phyloP scores from a whole-genome alignment of 2,329 filamentous ascomycete genomes.

The Teratosphaeria gauchensis region DNA sequence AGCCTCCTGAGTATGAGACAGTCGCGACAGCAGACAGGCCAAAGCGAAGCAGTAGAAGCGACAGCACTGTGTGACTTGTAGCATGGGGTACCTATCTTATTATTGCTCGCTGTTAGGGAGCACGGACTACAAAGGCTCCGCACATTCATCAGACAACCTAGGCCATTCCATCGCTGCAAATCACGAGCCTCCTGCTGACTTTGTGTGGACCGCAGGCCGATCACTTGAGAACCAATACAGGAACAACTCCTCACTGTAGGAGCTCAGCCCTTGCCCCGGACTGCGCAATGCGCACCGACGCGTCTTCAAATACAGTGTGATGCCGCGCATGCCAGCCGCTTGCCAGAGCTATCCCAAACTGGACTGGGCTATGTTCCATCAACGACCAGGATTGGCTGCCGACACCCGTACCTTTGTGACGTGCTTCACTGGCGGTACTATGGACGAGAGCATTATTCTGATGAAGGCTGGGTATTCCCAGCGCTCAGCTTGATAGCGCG shows the following conservation, averaged over 20 bases:
- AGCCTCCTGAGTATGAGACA: not conserved
- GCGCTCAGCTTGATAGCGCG: not conserved
- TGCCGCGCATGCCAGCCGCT: not conserved
- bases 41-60: not conserved
- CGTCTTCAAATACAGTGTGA: not conserved
- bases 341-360: not conserved
- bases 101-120: conserved; percentile 1
- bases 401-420: not conserved
- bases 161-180: conserved; percentile 2
- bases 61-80: not conserved
- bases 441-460: not conserved
- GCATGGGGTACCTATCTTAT: conserved; percentile 1
- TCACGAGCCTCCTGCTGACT: not conserved
- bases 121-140: conserved; percentile 8
- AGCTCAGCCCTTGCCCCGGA: not conserved
- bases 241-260: not conserved
- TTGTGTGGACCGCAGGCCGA: conserved; percentile 3
- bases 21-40: not conserved
- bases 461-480: not conserved
- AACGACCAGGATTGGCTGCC: not conserved
- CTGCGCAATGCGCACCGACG: not conserved
- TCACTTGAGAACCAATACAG: not conserved
- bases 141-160: conserved; percentile 5
- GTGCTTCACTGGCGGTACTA: not conserved
- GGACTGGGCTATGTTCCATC: not conserved